Evolutionary conservation across 2,329 filamentous ascomycete species (phyloP), one percentile per base, ranked within the genome.

Genomic region (Aspergillus tanneri): DNA sequence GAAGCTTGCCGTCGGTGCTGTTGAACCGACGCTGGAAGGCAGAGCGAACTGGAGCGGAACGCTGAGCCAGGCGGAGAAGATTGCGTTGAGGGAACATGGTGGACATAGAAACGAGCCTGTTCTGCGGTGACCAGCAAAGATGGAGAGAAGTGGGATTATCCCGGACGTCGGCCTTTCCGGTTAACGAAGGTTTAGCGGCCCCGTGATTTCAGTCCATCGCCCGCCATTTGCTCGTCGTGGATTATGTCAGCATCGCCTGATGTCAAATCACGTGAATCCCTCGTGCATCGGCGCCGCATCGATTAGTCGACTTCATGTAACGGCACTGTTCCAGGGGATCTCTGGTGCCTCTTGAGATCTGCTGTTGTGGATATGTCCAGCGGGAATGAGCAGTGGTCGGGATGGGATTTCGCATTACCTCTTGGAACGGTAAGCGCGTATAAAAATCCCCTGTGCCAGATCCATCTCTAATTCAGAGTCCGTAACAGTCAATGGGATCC

Each of bases 381-480:
- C n/a, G n/a, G n/a, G n/a, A n/a, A n/a, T n/a, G n/a, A n/a, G n/a
- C n/a, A n/a, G n/a, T n/a, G n/a, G n/a, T 21, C 57, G 78, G 61
- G 16, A 90, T 90, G 87, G 80, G 78, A 12, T 75, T 95, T 55
- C 84, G 90, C 52, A 89, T 96, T 60, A 93, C 88, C 3, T 88
- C 87, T 11, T 92, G 88, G 88, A 92, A 92, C 72, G 88, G 87
- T 88, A 69, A 65, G 79, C 27, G 12, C 35, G 10, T 27, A 16
- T 19, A 11, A 3, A 14, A 12, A 8, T 8, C 18, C 11, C 1
- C 11, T 19, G 12, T 10, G 14, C 3, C 16, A 27, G 24, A 24
- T 16, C 23, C n/a, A 23, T 7, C 11, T 39, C 39, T 42, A 42
- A 42, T 28, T 22, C 24, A 16, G 12, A 7, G 28, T 19, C 16